Evolutionary conservation across 371 early-diverging fungal species (phyloP).

Genomic region (Syncephalastrum racemosum): DNA sequence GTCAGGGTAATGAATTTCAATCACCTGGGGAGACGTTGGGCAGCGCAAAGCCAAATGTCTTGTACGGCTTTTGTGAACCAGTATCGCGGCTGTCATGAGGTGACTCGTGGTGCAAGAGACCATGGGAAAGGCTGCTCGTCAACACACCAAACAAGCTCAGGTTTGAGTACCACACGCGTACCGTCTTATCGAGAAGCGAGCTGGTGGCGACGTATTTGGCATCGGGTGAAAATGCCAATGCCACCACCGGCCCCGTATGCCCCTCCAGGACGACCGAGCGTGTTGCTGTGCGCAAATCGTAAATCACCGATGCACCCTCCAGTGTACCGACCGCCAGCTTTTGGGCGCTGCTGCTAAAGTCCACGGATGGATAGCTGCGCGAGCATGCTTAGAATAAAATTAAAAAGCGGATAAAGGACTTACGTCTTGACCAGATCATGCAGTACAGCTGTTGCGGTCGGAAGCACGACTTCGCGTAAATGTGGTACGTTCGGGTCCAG

Average conservation of each 20-base stretch:
- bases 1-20: slow-evolving; percentile 2
- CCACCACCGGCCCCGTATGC: slow-evolving; percentile 63
- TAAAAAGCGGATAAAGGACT: neutral
- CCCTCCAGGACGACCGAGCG: slow-evolving; percentile 79
- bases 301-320: slow-evolving; percentile 78
- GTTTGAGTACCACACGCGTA: slow-evolving; percentile 77
- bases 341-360: slow-evolving; percentile 77
- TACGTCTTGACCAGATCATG: slow-evolving; percentile 77
- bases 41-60: slow-evolving; percentile 68
- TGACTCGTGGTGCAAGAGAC: slow-evolving; percentile 18
- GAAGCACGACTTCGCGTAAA: slow-evolving; percentile 71
- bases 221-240: slow-evolving; percentile 77
- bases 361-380: slow-evolving; percentile 63
- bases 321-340: slow-evolving; percentile 77
- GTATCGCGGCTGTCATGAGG: slow-evolving; percentile 10
- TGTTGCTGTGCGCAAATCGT: slow-evolving; percentile 85
- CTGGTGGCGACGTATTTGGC: slow-evolving; percentile 79
- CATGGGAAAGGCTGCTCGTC: slow-evolving; percentile 49
- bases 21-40: slow-evolving; percentile 43
- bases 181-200: slow-evolving; percentile 67
- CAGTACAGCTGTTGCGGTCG: slow-evolving; percentile 69
- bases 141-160: slow-evolving; percentile 74
- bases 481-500: slow-evolving; percentile 79
- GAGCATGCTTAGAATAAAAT: neutral
- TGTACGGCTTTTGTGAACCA: slow-evolving; percentile 53